These are phyloP conservation scores for Saccharomycopsis hybrid DNA, from an alignment of 1,139 yeast species.

Conservation along the genomic window DNA sequence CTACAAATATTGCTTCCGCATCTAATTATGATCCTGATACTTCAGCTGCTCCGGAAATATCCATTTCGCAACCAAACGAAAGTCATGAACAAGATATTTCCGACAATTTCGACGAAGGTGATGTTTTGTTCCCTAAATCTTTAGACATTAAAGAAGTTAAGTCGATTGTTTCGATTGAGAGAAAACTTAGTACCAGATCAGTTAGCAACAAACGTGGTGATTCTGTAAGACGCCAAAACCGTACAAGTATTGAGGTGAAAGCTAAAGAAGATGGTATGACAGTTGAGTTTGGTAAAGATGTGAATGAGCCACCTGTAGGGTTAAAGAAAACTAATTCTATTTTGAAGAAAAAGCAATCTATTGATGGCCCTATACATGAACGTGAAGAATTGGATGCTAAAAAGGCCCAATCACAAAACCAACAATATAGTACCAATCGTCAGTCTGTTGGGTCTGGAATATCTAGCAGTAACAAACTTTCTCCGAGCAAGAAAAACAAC, in stretches of 20 bases:
- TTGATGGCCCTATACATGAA: slow-evolving; percentile 23
- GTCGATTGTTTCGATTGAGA: slow-evolving; percentile 64
- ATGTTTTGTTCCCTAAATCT: slow-evolving; percentile 64
- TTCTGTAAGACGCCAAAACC: slow-evolving; percentile 23
- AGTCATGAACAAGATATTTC: not conserved
- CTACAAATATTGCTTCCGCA: not conserved
- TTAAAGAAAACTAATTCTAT: slow-evolving; percentile 39
- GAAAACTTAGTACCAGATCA: slow-evolving; percentile 57
- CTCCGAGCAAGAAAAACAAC: slow-evolving; percentile 6
- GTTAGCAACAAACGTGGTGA: slow-evolving; percentile 29
- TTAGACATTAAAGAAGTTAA: slow-evolving; percentile 64
- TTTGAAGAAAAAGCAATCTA: slow-evolving; percentile 36
- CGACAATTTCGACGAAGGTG: slow-evolving; percentile 40
- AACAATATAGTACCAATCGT: not conserved
- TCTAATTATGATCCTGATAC: not conserved
- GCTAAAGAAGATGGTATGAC: slow-evolving; percentile 37
- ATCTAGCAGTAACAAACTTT: not conserved
- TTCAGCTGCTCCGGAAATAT: not conserved
- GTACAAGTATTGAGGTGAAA: slow-evolving; percentile 32
- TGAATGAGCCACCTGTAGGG: slow-evolving; percentile 21
- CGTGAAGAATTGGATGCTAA: slow-evolving; percentile 7
- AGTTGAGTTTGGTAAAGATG: slow-evolving; percentile 29
- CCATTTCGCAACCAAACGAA: not conserved
- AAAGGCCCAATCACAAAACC: not conserved
- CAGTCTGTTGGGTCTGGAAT: not conserved